phyloP scores from a whole-genome alignment of 768 basidiomycete genomes.

The Tylopilus sp. region DNA sequence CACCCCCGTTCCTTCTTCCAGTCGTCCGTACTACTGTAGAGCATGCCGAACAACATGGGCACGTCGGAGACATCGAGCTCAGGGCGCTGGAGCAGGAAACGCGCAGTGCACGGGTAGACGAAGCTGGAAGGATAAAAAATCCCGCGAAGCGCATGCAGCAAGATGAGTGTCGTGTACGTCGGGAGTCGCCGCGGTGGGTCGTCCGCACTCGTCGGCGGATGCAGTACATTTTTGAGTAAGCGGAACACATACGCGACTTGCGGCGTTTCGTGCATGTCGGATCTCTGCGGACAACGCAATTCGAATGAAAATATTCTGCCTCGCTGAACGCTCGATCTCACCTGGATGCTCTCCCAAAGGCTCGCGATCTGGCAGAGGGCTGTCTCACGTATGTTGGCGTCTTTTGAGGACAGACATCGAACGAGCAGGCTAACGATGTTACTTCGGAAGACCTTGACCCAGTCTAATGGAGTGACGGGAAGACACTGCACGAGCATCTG shows the following conservation, averaged over 20 bases:
- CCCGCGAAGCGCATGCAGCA: slow-evolving; percentile 76
- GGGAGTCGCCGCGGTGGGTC: slow-evolving; percentile 58
- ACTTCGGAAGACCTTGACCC: slow-evolving; percentile 84
- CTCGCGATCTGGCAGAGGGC: slow-evolving; percentile 60
- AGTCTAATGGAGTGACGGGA: slow-evolving; percentile 57
- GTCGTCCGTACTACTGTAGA: slow-evolving; percentile 74
- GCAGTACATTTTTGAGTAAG: slow-evolving; percentile 20
- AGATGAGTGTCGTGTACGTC: slow-evolving; percentile 73
- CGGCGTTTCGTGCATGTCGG: slow-evolving; percentile 73
- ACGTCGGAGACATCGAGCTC: slow-evolving; percentile 78
- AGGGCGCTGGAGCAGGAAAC: slow-evolving; percentile 88
- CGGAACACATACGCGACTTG: slow-evolving; percentile 72
- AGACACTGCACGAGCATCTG: slow-evolving; percentile 59
- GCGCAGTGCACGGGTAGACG: slow-evolving; percentile 80
- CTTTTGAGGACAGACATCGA: slow-evolving; percentile 66
- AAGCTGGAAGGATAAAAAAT: slow-evolving; percentile 87
- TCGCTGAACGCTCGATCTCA: slow-evolving; percentile 30
- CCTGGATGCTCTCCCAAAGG: slow-evolving; percentile 61
- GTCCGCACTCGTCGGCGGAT: slow-evolving; percentile 40
- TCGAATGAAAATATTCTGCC: neutral
- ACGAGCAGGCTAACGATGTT: slow-evolving; percentile 75
- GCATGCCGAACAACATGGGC: slow-evolving; percentile 85
- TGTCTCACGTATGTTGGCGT: slow-evolving; percentile 54
- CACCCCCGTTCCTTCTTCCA: slow-evolving; percentile 89
- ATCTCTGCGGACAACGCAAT: slow-evolving; percentile 34